phyloP scores from a whole-genome alignment of 2,329 filamentous ascomycete genomes.

The Fusarium bactridioides region DNA sequence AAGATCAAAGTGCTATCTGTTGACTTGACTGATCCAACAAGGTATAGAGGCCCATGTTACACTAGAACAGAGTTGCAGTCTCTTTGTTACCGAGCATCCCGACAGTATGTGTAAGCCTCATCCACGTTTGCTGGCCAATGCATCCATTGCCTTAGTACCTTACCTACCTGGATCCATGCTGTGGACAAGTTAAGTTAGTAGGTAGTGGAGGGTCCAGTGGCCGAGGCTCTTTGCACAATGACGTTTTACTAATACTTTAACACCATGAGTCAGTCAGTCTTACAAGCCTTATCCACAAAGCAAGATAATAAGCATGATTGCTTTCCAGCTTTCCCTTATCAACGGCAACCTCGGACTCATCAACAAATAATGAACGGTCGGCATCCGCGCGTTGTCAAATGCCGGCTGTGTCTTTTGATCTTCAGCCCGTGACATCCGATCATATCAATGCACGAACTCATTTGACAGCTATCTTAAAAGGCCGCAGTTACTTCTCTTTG shows the following conservation, averaged over 20 bases:
- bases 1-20: background rate
- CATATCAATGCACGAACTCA: slow-evolving; percentile 12
- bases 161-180: background rate
- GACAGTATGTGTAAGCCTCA: slow-evolving; percentile 17
- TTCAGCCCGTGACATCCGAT: slow-evolving; percentile 33
- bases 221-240: slow-evolving; percentile 10
- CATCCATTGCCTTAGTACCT: background rate
- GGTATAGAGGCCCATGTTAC: background rate
- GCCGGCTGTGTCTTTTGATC: slow-evolving; percentile 19
- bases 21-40: background rate
- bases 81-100: slow-evolving; percentile 15
- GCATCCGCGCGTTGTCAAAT: slow-evolving; percentile 9
- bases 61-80: background rate
- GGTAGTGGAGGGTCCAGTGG: background rate
- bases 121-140: background rate
- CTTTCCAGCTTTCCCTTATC: background rate
- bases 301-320: slow-evolving; percentile 14
- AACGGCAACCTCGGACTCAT: slow-evolving; percentile 33
- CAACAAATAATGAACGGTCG: slow-evolving; percentile 5
- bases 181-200: background rate
- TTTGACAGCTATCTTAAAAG: slow-evolving; percentile 20
- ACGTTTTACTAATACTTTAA: slow-evolving; percentile 12
- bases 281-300: background rate
- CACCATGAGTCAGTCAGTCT: background rate
- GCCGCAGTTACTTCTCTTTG: background rate